Evolutionary conservation across 495 filamentous ascomycete genomes (phyloP).

Genomic region (Neurospora sp.): DNA sequence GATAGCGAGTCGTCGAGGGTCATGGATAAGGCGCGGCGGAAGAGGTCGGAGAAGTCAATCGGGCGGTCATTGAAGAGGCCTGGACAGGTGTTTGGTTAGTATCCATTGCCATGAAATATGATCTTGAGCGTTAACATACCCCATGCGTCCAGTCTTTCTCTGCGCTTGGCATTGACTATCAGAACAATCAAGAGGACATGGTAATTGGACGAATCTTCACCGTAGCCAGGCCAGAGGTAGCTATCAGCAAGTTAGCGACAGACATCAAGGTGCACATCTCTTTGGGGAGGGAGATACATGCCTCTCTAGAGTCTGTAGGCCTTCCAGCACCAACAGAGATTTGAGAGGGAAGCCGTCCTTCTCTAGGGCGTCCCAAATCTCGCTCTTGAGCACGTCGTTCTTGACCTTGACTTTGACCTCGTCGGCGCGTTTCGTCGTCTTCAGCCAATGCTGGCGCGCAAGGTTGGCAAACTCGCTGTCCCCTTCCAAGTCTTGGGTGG

Average conservation of each 20-base stretch:
- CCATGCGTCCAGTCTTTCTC: conserved; percentile 84
- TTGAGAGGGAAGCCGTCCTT: conserved; percentile 65
- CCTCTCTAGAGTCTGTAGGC: conserved; percentile 83
- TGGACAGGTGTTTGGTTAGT: conserved; percentile 18
- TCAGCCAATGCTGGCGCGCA: conserved; percentile 79
- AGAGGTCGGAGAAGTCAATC: conserved; percentile 79
- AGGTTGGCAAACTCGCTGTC: conserved; percentile 74
- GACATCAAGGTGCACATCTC: not conserved
- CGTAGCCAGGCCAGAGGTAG: conserved; percentile 91
- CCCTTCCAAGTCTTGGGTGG: conserved; percentile 48
- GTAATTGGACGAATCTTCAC: conserved; percentile 78
- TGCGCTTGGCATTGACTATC: conserved; percentile 77
- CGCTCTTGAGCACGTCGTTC: conserved; percentile 73
- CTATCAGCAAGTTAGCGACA: conserved; percentile 32
- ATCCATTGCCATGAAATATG: conserved; percentile 41
- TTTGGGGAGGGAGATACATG: conserved; percentile 23
- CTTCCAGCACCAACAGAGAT: conserved; percentile 75
- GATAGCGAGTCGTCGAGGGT: conserved; percentile 70
- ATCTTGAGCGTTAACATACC: conserved; percentile 25
- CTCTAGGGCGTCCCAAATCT: conserved; percentile 87
- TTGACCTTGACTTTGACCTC: conserved; percentile 57
- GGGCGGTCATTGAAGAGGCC: conserved; percentile 67
- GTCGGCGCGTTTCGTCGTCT: conserved; percentile 40
- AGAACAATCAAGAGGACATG: conserved; percentile 79
- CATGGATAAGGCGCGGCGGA: conserved; percentile 84